Evolutionary conservation across 768 basidiomycete species (phyloP), one percentile per base, ranked within the genome.

Genomic region (Mycena maculata): DNA sequence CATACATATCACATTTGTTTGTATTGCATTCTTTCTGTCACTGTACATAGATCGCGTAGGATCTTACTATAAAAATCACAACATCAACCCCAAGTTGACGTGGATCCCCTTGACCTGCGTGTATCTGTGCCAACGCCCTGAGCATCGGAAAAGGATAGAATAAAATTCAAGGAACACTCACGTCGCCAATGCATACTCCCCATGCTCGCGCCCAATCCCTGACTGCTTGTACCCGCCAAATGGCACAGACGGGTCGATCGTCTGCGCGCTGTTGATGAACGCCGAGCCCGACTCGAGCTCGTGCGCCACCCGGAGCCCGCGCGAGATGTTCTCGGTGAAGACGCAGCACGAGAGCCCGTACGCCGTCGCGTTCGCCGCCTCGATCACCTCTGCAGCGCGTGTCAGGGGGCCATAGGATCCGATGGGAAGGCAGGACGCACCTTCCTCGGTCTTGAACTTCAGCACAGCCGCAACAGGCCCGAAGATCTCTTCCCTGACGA

Each of bases 291-390:
- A 92, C 73, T 92, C 86, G 65, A 98, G 81, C 63, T 79, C 84
- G 76, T 94, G 89, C 10, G 93, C 92, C 3, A 89, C 88, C 63
- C 82, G 80, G 59, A 96, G 79, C 0, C 93, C 94, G 30, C 91
- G 85, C 70, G 86, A 88, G 81, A 97, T 79, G 78, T 96, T 85
- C 73, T 88, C 83, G 38, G 92, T 90, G 84, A 96, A 98, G 59
- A 99, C 89, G 10, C 92, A 92, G 4, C 92, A 90, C 15, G 94
- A 95, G 45, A 98, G 87, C 63, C 96, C 96, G 77, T 96, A 97
- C 22, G 83, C 73, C 13, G 93, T 91, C 76, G 97, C 91, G 79
- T 99, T 99, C 27, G 95, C 97, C 73, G 87, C 85, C 49, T 76
- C 78, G 71, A 93, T 79, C 42, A 89, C 89, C 63, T 92, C 90